Base-by-base conservation (phyloP, 192 early-diverging fungal genomes). In the Coemansia sp. region DNA sequence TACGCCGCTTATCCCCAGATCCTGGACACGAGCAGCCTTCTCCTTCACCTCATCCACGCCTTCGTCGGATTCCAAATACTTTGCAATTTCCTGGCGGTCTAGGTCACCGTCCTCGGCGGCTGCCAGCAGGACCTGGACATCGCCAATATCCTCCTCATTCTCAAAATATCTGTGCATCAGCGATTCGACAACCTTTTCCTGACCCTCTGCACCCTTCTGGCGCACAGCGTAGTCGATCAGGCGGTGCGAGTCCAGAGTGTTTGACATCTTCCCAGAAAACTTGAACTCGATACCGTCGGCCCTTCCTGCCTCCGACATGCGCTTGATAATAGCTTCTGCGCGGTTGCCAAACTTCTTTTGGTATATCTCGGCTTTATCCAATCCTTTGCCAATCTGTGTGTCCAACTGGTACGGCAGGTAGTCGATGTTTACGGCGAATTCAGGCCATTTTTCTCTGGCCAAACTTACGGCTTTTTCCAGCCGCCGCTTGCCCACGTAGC, bases 361-460 rank as follows among this genome's bases (percentile, higher is more conserved):
- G 67, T 92, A 92, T 15, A 76, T 64, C 7, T 77, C 77, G 16
- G 71, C 72, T 37, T 81, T 86, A 33, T 88, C 82, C n/a, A 87
- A 53, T 2, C 77, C 77, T n/a, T 64, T 63, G 8, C 72, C 77
- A 61, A 79, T 63, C 0, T 77, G 64, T 25, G 88, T 75, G 52
- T 92, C 86, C n/a, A 94, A 82, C 70, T 90, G 85, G 65, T 82
- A 93, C 3, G 92, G 92, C 58, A 78, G 69, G 79, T 87, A 92
- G 34, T 76, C 78, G 33, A 91, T 68, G 16, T 79, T 68, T 40
- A 90, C 88, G 7, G 81, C 63, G 18, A 90, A 79, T 10, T 84
- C 76, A 0, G 86, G 79, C 63, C 86, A 66, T 25, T 70, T 68
- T 21, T 61, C 57, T 58, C 83, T 85, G 48, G 81, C 83, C 31